A percentile compares a stretch with the other conserved stretches of the same genome.
These are phyloP conservation scores for Microdochium nivale DNA, from an alignment of 2,329 filamentous ascomycete genomes.

Conservation along the genomic window DNA sequence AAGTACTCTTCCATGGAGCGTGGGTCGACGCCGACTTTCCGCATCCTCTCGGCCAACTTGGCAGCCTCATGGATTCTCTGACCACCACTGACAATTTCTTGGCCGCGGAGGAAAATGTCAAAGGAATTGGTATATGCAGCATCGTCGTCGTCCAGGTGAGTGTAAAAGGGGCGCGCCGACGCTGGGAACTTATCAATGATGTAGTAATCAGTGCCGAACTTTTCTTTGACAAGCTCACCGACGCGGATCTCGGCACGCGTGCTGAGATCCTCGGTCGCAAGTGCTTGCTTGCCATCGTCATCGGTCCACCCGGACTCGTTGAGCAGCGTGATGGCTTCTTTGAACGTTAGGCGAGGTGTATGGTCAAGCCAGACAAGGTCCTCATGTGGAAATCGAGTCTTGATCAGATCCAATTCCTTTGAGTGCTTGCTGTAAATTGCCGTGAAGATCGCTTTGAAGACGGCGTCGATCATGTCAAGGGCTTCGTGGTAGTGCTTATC, in stretches of 20 bases:
- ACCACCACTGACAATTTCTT: conserved; percentile 86
- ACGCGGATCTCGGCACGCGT: conserved; percentile 83
- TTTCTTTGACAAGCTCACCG: conserved; percentile 75
- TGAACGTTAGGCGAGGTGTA: conserved; percentile 74
- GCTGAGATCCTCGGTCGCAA: conserved; percentile 69
- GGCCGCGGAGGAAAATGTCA: conserved; percentile 87
- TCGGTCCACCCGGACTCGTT: conserved; percentile 69
- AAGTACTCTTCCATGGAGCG: conserved; percentile 87
- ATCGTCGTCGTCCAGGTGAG: conserved; percentile 64
- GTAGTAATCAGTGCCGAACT: conserved; percentile 85
- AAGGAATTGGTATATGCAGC: conserved; percentile 70
- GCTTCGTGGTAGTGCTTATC: conserved; percentile 86
- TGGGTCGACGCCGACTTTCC: conserved; percentile 64
- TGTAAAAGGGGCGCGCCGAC: conserved; percentile 81
- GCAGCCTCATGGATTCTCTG: conserved; percentile 82
- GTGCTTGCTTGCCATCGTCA: conserved; percentile 64
- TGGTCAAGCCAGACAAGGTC: conserved; percentile 82
- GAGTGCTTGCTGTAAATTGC: conserved; percentile 61
- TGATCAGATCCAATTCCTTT: conserved; percentile 67
- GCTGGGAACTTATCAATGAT: conserved; percentile 89
- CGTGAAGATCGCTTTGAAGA: conserved; percentile 72
- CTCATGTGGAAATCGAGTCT: conserved; percentile 76
- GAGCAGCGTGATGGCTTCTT: conserved; percentile 71
- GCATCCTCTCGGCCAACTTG: conserved; percentile 71
- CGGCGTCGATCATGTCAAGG: conserved; percentile 66